These are phyloP conservation scores for Fusarium sp. DNA, from an alignment of 2,329 filamentous ascomycete genomes.

Conservation along the genomic window DNA sequence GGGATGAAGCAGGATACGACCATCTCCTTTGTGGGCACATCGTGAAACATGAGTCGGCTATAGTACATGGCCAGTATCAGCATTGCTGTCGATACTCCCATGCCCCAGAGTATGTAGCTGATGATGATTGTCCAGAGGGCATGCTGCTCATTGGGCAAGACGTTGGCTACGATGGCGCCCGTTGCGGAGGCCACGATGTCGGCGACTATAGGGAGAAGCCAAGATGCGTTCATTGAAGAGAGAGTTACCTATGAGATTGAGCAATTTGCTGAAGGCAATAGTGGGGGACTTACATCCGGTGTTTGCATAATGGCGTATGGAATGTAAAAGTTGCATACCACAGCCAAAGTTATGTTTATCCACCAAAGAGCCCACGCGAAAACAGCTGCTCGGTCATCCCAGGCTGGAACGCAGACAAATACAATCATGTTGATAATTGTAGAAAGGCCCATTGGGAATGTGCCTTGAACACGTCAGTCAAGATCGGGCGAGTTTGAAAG, in stretches of 20 bases:
- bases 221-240: conserved; percentile 66
- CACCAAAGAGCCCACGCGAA: conserved; percentile 68
- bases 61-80: conserved; percentile 71
- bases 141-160: conserved; percentile 61
- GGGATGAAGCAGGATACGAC: conserved; percentile 74
- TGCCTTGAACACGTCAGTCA: conserved; percentile 56
- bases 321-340: conserved; percentile 59
- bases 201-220: conserved; percentile 72
- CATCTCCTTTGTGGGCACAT: conserved; percentile 69
- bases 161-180: conserved; percentile 67
- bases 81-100: conserved; percentile 63
- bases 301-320: conserved; percentile 60
- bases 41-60: conserved; percentile 69
- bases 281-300: conserved; percentile 48
- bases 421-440: conserved; percentile 72
- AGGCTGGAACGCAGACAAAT: conserved; percentile 66
- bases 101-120: conserved; percentile 73
- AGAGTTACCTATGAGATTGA: conserved; percentile 29
- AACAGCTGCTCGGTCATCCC: conserved; percentile 64
- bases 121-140: conserved; percentile 67
- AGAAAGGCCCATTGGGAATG: conserved; percentile 72
- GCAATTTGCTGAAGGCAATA: conserved; percentile 11
- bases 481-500: background rate
- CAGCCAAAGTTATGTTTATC: conserved; percentile 59
- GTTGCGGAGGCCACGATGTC: conserved; percentile 71